These are phyloP conservation scores for Termitomyces sp. DNA, from an alignment of 768 basidiomycete genomes.

Conservation along the genomic window DNA sequence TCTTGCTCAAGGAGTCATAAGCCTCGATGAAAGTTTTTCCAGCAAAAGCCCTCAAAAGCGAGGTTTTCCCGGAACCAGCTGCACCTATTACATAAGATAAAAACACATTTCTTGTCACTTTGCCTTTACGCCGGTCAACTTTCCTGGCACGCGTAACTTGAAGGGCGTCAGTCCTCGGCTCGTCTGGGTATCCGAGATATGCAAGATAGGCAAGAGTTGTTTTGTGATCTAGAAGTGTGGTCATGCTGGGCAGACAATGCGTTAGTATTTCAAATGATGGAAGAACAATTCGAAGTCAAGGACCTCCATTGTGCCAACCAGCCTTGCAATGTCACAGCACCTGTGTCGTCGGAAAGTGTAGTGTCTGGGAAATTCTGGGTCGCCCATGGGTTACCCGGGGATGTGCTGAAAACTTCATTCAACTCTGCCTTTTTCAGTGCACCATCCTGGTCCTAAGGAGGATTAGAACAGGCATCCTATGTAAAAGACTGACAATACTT, in stretches of 20 bases:
- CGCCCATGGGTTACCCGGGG: slow-evolving; percentile 96
- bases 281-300: slow-evolving; percentile 14
- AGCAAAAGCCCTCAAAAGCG: slow-evolving; percentile 79
- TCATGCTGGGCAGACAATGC: slow-evolving; percentile 64
- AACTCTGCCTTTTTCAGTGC: slow-evolving; percentile 83
- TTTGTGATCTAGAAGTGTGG: slow-evolving; percentile 90
- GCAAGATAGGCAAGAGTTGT: slow-evolving; percentile 93
- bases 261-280: not conserved
- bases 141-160: slow-evolving; percentile 84
- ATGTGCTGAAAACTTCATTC: slow-evolving; percentile 87
- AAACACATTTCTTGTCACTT: slow-evolving; percentile 89
- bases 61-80: slow-evolving; percentile 94
- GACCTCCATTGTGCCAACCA: slow-evolving; percentile 99
- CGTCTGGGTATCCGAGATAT: slow-evolving; percentile 86
- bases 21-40: slow-evolving; percentile 70
- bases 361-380: slow-evolving; percentile 90
- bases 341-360: slow-evolving; percentile 81
- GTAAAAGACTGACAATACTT: slow-evolving; percentile 40
- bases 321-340: slow-evolving; percentile 92
- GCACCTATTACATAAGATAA: slow-evolving; percentile 93
- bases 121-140: slow-evolving; percentile 81
- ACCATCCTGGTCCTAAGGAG: slow-evolving; percentile 84
- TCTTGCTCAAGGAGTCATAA: slow-evolving; percentile 88
- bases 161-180: slow-evolving; percentile 78
- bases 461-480: not conserved